Conservation (phyloP, 257 asterid genomes). For the Solanum chaucha region DNA sequence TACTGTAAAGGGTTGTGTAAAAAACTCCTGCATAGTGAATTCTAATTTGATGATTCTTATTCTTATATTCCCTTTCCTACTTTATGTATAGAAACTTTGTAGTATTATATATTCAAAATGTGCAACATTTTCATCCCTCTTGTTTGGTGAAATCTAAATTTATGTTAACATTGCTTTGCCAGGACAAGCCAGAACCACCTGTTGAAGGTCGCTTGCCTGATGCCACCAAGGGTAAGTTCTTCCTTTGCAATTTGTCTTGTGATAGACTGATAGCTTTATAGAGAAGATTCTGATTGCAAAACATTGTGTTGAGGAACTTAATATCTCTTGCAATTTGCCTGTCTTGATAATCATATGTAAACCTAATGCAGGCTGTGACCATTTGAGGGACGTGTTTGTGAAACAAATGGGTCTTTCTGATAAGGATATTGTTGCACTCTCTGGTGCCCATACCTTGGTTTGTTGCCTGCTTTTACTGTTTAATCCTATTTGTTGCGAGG, state of each 20-base stretch:
- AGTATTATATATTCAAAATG: neutral
- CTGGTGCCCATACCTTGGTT: conserved; percentile 93
- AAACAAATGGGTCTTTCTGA: conserved; percentile 85
- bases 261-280: neutral
- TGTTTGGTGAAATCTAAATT: neutral
- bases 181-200: conserved; percentile 74
- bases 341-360: neutral
- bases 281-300: neutral
- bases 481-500: neutral
- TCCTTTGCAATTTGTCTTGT: neutral
- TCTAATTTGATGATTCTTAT: neutral
- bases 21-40: neutral
- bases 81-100: neutral
- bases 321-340: neutral
- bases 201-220: conserved; percentile 80
- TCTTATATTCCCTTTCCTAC: neutral
- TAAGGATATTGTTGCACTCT: conserved; percentile 69
- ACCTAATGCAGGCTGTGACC: conserved; percentile 57
- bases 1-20: neutral
- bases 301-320: neutral
- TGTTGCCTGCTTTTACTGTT: conserved; percentile 2
- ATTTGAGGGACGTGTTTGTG: conserved; percentile 72
- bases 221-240: conserved; percentile 70
- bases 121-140: neutral
- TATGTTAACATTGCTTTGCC: conserved; percentile 1